Base-by-base conservation (phyloP, 495 filamentous ascomycete genomes). In the Aspergillus cavernicola region DNA sequence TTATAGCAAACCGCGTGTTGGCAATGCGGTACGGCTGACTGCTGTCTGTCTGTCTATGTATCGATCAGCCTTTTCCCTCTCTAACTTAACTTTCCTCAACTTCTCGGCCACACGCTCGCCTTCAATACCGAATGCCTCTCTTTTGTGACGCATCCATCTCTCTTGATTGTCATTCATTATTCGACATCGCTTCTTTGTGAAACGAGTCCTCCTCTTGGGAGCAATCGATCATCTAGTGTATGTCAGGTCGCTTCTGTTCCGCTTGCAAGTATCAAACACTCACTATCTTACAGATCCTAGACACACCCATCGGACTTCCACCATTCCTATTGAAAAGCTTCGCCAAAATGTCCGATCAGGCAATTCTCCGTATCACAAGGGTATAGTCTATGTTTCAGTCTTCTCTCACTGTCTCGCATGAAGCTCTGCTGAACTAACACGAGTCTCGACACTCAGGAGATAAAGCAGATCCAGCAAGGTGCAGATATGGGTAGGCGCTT, bases 341-440 rank as follows among this genome's bases (percentile, higher is more conserved):
- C 33, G 6, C 28, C 31, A 20, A 29, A 19, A 92, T 91, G 87
- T 81, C 88, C 54, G 87, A 92, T 66, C 89, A 95, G 66, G 86
- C 85, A 28, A 86, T 92, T 61, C 85, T 95, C 42, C 87, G 90
- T 50, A 89, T 92, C 69, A 88, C 87, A 43, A 85, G 86, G 74
- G 89, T 91, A 74, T 54, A 13, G 18, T 13, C 19, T 18, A 23
- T 74, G 28, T 49, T 39, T 52, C 18, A 46, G 23, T 15, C 3
- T 42, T 37, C n/a, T 38, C 9, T 28, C 43, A 33, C 11, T 33
- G 4, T 4, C 24, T 28, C 24, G 24, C 47, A 61, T 55, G 71
- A 78, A 61, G 74, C 53, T 53, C 57, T 62, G 66, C 19, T 54
- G 5, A 40, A 53, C 54, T 60, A 53, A 60, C 56, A 43, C 44